Evolutionary conservation across 306 rosid genomes (phyloP), one percentile per base, ranked within the genome.

Genomic region (Prunus padus): DNA sequence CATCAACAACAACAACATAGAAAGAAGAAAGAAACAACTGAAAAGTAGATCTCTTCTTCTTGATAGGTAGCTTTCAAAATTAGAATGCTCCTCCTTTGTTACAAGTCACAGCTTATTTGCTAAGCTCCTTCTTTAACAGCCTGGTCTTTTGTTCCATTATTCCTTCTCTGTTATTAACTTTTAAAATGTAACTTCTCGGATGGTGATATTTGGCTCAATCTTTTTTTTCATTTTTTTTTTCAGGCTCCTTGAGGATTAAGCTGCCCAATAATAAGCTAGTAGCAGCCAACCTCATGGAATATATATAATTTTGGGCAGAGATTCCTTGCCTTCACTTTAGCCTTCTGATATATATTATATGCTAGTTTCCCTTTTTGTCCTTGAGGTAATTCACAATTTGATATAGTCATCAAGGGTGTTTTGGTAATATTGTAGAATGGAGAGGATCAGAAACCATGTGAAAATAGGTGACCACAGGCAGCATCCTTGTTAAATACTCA

Each of bases 391-490:
- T n/a, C 51, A 16, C 18, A 55, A 1, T 37, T 23, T 76, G 76
- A 46, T 51, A 8, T 22, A 8, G 16, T 65, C 69, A 77, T 16
- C 65, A 76, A 77, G 87, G 88, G 85, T 79, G 75, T 65, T 82
- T 60, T 64, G 74, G 88, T 83, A 79, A 82, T 60, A 25, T 76
- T 75, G 71, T 22, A 75, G 77, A 74, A 79, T 77, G 80, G 74
- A 42, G 4, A 49, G 69, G 84, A 88, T 81, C 93, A 83, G 89
- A 88, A 81, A 77, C 81, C 96, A 90, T 86, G 89, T 88, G 97
- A 73, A 31, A 81, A 61, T 81, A 69, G 82, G 81, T 37, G 74
- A 77, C 87, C 83, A 86, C 86, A 82, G 81, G 93, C 83, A 72
- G 76, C 76, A 83, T 81, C 85, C 87, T 72, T 83, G 86, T 85